Percentiles rank a stretch among this genome's conserved stretches.
Evolutionary conservation across 2,329 filamentous ascomycete species (phyloP).

Genomic region (Sporothrix humicola): DNA sequence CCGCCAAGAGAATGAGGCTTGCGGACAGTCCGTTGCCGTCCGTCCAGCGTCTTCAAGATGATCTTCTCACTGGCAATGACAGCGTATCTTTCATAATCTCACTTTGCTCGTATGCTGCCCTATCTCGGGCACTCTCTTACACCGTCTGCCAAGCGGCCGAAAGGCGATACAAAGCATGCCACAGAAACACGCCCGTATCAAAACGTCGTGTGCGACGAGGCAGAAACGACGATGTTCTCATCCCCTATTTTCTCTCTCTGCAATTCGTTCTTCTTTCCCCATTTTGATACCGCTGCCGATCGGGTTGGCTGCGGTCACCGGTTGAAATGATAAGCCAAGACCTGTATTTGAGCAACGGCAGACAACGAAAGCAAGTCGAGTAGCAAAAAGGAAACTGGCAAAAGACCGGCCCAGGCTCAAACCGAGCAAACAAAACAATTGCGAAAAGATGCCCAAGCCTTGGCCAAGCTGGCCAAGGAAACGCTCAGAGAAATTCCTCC

Average conservation of each 20-base stretch:
- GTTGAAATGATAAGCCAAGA: slow-evolving; percentile 19
- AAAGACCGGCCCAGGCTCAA: neutral
- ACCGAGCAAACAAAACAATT: neutral
- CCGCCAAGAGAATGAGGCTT: slow-evolving; percentile 26
- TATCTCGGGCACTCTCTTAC: neutral
- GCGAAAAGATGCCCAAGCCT: neutral
- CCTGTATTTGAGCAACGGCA: neutral
- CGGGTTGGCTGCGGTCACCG: slow-evolving; percentile 12
- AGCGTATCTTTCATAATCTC: too few species aligned
- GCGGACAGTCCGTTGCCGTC: neutral
- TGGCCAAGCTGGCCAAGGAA: neutral
- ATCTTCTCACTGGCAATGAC: too few species aligned
- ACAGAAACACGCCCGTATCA: slow-evolving; percentile 21
- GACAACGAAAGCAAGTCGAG: neutral
- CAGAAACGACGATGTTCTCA: neutral
- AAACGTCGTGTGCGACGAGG: neutral
- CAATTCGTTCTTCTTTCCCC: neutral
- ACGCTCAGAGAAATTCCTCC: neutral
- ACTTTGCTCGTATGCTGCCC: too few species aligned
- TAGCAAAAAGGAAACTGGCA: neutral
- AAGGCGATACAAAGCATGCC: slow-evolving; percentile 16
- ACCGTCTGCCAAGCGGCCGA: slow-evolving; percentile 29
- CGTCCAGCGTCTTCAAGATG: too few species aligned
- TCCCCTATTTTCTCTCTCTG: neutral
- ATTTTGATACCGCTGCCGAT: slow-evolving; percentile 22